phyloP scores from a whole-genome alignment of 345 rosid genomes.

The Brassica nigra region DNA sequence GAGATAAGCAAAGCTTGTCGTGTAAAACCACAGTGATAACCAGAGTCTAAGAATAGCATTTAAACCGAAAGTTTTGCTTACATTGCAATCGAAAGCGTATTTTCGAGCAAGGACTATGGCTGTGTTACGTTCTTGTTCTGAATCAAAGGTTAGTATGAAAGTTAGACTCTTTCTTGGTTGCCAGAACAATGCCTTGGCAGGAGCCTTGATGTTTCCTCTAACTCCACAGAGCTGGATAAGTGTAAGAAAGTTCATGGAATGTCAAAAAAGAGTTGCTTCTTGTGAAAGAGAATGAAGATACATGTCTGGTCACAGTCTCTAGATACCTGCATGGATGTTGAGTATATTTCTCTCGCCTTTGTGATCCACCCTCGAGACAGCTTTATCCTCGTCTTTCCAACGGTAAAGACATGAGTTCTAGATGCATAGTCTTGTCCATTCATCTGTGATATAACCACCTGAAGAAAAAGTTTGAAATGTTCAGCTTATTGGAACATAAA shows the following conservation, averaged over 20 bases:
- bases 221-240: constrained; percentile 71
- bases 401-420: constrained; percentile 63
- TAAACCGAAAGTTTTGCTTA: constrained; percentile 38
- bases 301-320: not conserved
- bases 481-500: constrained; percentile 11
- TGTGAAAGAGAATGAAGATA: not conserved
- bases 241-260: not conserved
- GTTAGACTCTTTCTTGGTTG: constrained; percentile 88
- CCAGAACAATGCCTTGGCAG: constrained; percentile 81
- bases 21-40: not conserved
- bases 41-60: constrained; percentile 3
- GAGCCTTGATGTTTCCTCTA: constrained; percentile 53
- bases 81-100: constrained; percentile 86
- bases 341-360: constrained; percentile 89
- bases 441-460: constrained; percentile 85
- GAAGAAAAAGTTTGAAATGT: constrained; percentile 17
- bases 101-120: constrained; percentile 81
- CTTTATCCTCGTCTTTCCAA: constrained; percentile 91
- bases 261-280: not conserved
- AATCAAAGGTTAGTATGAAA: constrained; percentile 72
- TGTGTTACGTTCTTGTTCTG: constrained; percentile 85
- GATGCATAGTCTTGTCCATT: constrained; percentile 87
- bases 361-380: constrained; percentile 97
- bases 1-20: constrained; percentile 11
- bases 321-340: constrained; percentile 84